Evolutionary conservation across 768 basidiomycete genomes (phyloP).

Genomic region (Tulasnella sp.): DNA sequence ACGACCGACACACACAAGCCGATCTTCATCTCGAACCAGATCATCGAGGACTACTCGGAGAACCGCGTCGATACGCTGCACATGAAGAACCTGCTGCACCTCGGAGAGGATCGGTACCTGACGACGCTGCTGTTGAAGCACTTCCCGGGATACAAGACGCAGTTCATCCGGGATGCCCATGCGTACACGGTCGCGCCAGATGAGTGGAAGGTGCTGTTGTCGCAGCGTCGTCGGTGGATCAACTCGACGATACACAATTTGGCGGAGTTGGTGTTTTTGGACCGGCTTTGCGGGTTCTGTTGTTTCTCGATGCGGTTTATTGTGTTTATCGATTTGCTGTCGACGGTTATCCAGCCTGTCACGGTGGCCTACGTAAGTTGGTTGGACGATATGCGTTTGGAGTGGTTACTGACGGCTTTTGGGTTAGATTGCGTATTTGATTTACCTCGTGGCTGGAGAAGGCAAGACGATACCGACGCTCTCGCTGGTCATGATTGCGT

Average conservation of each 20-base stretch:
- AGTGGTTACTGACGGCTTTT: slow-evolving; percentile 16
- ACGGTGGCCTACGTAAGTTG: slow-evolving; percentile 75
- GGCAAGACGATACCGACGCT: slow-evolving; percentile 59
- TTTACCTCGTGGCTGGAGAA: slow-evolving; percentile 62
- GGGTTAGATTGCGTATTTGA: slow-evolving; percentile 74
- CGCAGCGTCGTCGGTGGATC: slow-evolving; percentile 98
- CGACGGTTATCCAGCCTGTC: slow-evolving; percentile 73
- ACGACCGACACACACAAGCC: slow-evolving; percentile 95
- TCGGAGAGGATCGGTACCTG: slow-evolving; percentile 98
- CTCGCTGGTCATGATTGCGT: slow-evolving; percentile 85
- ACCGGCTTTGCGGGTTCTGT: slow-evolving; percentile 90
- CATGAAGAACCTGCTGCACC: slow-evolving; percentile 95
- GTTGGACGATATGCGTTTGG: not conserved
- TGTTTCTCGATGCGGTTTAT: slow-evolving; percentile 99
- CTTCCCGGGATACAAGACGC: slow-evolving; percentile 88
- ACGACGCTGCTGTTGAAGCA: slow-evolving; percentile 93
- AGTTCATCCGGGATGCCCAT: slow-evolving; percentile 88
- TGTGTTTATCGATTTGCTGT: slow-evolving; percentile 91
- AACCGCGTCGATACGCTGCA: slow-evolving; percentile 95
- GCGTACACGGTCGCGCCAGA: slow-evolving; percentile 93
- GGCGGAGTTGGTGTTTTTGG: slow-evolving; percentile 82
- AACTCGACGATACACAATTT: slow-evolving; percentile 98
- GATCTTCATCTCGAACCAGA: slow-evolving; percentile 76
- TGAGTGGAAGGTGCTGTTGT: slow-evolving; percentile 85
- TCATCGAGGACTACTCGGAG: slow-evolving; percentile 88